Conservation (phyloP, 257 asterid genomes). For the Solanum medicagineum region DNA sequence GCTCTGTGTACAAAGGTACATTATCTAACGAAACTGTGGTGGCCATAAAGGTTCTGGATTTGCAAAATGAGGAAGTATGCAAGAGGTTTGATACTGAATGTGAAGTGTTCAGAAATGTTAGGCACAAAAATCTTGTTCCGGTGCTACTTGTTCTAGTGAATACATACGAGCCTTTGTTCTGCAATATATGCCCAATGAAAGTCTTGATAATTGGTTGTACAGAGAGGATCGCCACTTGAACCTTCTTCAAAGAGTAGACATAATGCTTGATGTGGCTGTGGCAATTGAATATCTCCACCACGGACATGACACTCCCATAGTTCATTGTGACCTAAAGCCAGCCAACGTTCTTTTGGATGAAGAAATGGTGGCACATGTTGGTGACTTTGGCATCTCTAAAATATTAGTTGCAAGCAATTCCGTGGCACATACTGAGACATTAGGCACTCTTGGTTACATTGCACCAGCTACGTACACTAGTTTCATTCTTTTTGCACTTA, state of each 20-base stretch:
- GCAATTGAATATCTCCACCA: conserved; percentile 31
- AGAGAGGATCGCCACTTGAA: not conserved
- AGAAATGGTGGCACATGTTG: conserved; percentile 8
- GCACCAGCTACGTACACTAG: conserved; percentile 21
- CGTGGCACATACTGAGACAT: conserved; percentile 11
- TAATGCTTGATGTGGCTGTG: conserved; percentile 20
- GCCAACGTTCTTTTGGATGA: conserved; percentile 19
- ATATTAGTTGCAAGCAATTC: not conserved
- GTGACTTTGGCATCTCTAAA: conserved; percentile 29
- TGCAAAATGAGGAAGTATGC: conserved; percentile 2
- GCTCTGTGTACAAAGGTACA: conserved; percentile 15
- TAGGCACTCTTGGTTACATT: conserved; percentile 28
- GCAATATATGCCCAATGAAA: conserved; percentile 25
- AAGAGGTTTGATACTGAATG: conserved; percentile 7
- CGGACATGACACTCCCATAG: conserved; percentile 1
- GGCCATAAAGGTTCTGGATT: conserved; percentile 18
- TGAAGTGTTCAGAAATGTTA: no score
- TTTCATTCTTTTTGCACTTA: not conserved
- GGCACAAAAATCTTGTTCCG: no score
- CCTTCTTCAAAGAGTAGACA: conserved; percentile 7
- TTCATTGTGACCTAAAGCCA: conserved; percentile 32
- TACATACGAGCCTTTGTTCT: conserved; percentile 13
- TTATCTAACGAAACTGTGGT: conserved; percentile 8
- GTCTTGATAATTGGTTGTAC: conserved; percentile 19
- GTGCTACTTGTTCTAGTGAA: no score